A percentile compares a stretch with the other conserved stretches of the same genome.
These are phyloP conservation scores for Curvularia verruculosa DNA, from an alignment of 2,329 filamentous ascomycete species.

Conservation along the genomic window DNA sequence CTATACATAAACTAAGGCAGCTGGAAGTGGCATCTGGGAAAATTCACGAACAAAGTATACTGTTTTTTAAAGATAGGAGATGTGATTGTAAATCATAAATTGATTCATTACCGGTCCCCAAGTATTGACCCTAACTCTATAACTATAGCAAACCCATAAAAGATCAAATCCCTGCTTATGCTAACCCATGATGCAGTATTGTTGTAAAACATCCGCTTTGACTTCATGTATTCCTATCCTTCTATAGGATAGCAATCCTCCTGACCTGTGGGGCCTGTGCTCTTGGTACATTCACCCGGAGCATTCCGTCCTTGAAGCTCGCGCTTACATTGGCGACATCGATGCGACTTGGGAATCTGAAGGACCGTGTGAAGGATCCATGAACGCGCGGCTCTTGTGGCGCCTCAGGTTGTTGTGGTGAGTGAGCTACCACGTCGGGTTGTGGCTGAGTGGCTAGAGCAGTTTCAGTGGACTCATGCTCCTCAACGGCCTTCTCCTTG, in stretches of 20 bases:
- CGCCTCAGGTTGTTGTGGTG: conserved; percentile 18
- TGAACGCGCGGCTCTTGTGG: conserved; percentile 56
- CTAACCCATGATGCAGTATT: neutral
- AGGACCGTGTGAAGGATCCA: conserved; percentile 71
- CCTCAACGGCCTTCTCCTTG: conserved; percentile 38
- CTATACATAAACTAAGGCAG: too few species aligned
- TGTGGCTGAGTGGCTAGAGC: conserved; percentile 29
- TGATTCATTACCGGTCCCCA: neutral
- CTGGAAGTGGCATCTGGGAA: too few species aligned
- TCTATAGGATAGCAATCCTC: conserved; percentile 40
- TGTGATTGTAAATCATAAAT: neutral
- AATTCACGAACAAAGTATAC: neutral
- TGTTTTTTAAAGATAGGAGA: neutral
- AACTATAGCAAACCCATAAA: neutral
- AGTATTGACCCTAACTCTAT: neutral
- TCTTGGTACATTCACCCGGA: conserved; percentile 70
- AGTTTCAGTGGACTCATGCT: conserved; percentile 17
- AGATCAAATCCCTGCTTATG: neutral
- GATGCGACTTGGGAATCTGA: conserved; percentile 69
- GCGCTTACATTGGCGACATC: conserved; percentile 68
- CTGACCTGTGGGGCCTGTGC: conserved; percentile 45
- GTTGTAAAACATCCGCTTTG: neutral
- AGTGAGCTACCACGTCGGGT: conserved; percentile 22
- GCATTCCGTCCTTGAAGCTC: conserved; percentile 68
- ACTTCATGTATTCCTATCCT: neutral